Percentiles rank a stretch among this genome's conserved stretches.
Evolutionary conservation across 2,329 filamentous ascomycete genomes (phyloP).

Genomic region (Botrytis paeoniae): DNA sequence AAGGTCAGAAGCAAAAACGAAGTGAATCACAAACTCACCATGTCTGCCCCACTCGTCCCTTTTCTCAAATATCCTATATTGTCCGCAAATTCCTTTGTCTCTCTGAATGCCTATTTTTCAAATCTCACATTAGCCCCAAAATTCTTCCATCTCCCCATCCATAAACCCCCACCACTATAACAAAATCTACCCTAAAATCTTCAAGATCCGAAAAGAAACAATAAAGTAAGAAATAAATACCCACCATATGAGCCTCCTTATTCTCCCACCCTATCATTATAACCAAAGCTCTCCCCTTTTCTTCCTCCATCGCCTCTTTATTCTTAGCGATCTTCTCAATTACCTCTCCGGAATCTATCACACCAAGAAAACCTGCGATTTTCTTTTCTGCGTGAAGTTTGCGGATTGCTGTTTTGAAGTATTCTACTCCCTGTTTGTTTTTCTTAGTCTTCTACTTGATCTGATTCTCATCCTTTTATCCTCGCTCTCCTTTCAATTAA

Average conservation of each 20-base stretch:
- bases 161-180: background rate
- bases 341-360: background rate
- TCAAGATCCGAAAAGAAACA: too few relatives aligned
- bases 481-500: background rate
- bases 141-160: background rate
- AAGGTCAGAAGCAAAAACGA: background rate
- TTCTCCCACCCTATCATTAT: slow-evolving; percentile 30
- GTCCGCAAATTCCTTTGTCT: slow-evolving; percentile 25
- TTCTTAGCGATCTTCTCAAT: slow-evolving; percentile 4
- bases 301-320: background rate
- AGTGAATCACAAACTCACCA: background rate
- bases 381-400: background rate
- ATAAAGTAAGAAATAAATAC: background rate
- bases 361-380: background rate
- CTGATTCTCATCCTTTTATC: background rate
- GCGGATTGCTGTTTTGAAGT: background rate
- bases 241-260: slow-evolving; percentile 29
- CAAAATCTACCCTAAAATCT: background rate
- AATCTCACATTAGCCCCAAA: background rate
- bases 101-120: slow-evolving; percentile 23
- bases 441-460: background rate
- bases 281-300: slow-evolving; percentile 24
- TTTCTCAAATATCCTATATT: slow-evolving; percentile 23
- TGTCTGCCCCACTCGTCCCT: background rate
- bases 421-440: background rate